Base-by-base conservation (phyloP, 306 rosid genomes). In the Crotalaria pallida region DNA sequence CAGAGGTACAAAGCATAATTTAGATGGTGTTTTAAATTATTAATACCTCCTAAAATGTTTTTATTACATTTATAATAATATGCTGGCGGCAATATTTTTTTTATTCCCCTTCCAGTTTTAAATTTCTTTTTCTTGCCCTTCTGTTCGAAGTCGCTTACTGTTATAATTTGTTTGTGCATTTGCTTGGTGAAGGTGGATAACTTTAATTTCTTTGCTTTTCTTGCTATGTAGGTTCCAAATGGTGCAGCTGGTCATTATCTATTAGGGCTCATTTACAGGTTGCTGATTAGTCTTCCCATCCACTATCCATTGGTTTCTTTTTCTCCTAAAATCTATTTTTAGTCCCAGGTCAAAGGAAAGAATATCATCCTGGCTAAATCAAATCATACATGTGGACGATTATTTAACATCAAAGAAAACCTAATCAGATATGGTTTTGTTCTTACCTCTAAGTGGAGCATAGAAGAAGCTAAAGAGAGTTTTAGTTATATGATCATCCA, bases 211-310 rank as follows among this genome's bases (percentile, higher is more conserved):
- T 73, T 69, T 56, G 61, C 17, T 56, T 71, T 66, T 72, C 67
- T 75, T 61, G 23, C 63, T 58, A 5, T 77, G 79, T 82, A 95
- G 99, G 87, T 95, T 84, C 97, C 99, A 47, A 95, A 95, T 65
- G 99, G 97, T 51, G 95, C 99, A 60, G 96, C 99, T 55, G 99
- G 99, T 77, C 97, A 40, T 11, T 40, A 40, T 40, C 15, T 40
- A 10, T 40, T 40, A 40, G 45, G 45, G 45, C 45, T 40, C 45
- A 40, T 40, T 11, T 2, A 40, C 45, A 40, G 45, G 45, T 40
- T 40, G 15, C 45, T 40, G 45, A 40, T 40, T 15, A 40, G 45
- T 40, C 45, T 40, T 40, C 15, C n/a, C 45, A 40, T 40, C 15
- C 13, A 10, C 11, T 40, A 11, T 40, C 12, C 3, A 40, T 40